phyloP scores from a whole-genome alignment of 192 early-diverging fungal genomes.

The Backusella liffmaniae region DNA sequence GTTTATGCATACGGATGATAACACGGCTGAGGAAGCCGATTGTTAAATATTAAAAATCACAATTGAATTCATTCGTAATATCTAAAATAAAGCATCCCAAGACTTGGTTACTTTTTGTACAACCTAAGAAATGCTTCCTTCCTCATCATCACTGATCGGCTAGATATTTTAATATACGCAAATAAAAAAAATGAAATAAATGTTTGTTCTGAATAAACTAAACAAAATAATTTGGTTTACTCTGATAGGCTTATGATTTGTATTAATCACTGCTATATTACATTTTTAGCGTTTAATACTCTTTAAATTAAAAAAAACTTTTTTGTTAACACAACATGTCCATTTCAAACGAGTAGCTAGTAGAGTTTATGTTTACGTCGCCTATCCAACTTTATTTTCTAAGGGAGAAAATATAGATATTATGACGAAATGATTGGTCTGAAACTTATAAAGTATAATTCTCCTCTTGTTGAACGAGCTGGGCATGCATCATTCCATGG shows the following conservation, averaged over 20 bases:
- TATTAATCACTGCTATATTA: too few relatives aligned
- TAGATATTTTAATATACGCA: background rate
- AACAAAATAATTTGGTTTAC: background rate
- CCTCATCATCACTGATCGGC: background rate
- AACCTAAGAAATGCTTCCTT: background rate
- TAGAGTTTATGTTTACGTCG: background rate
- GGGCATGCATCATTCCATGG: background rate
- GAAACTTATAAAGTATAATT: background rate
- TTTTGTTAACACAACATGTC: background rate
- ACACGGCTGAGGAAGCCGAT: background rate
- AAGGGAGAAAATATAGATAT: background rate
- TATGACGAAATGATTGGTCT: constrained; percentile 7
- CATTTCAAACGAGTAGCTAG: background rate
- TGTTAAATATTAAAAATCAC: background rate
- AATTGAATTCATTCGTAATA: background rate
- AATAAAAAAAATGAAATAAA: background rate
- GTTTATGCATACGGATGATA: background rate
- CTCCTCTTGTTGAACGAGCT: background rate
- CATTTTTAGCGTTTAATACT: background rate
- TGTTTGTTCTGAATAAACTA: background rate
- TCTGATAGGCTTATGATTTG: background rate
- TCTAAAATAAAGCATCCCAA: background rate
- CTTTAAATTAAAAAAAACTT: background rate
- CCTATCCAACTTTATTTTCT: background rate
- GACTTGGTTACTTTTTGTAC: background rate